phyloP scores from a whole-genome alignment of 2,329 filamentous ascomycete genomes.

The Ceratocystis alfenasii region DNA sequence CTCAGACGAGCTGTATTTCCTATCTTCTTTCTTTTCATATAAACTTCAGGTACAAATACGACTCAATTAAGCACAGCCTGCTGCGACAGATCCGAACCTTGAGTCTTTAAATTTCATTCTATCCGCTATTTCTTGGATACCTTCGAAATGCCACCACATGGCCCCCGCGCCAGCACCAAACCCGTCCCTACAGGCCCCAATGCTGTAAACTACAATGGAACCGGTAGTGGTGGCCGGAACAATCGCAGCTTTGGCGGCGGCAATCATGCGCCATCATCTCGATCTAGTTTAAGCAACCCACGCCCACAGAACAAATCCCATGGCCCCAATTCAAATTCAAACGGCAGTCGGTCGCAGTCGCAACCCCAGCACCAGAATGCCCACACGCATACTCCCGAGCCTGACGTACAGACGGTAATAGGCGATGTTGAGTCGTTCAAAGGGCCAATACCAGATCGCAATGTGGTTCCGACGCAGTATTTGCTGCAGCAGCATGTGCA shows the following conservation, averaged over 20 bases:
- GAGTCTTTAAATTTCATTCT: background rate
- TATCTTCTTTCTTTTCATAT: background rate
- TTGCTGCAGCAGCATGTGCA: slow-evolving; percentile 71
- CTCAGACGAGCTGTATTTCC: background rate
- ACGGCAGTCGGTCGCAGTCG: slow-evolving; percentile 12
- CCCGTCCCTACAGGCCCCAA: slow-evolving; percentile 13
- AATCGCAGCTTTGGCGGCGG: slow-evolving; percentile 10
- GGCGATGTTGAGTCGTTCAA: slow-evolving; percentile 23
- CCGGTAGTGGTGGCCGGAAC: slow-evolving; percentile 6
- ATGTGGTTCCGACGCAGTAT: slow-evolving; percentile 52
- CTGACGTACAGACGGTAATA: slow-evolving; percentile 18
- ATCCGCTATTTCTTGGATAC: background rate
- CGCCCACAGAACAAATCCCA: slow-evolving; percentile 7
- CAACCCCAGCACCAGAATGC: slow-evolving; percentile 5
- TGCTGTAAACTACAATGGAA: slow-evolving; percentile 2
- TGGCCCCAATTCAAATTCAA: background rate
- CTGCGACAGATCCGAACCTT: background rate
- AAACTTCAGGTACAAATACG: background rate
- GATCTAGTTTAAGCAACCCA: background rate
- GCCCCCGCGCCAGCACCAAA: slow-evolving; percentile 12
- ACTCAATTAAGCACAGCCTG: background rate
- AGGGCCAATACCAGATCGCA: slow-evolving; percentile 38
- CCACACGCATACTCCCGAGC: slow-evolving; percentile 12
- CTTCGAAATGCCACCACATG: slow-evolving; percentile 8
- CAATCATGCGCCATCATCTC: background rate